A percentile compares a stretch with the other conserved stretches of the same genome.
Conservation (phyloP, 2,329 filamentous ascomycete species). For the Aspergillus pseudoglaucus region DNA sequence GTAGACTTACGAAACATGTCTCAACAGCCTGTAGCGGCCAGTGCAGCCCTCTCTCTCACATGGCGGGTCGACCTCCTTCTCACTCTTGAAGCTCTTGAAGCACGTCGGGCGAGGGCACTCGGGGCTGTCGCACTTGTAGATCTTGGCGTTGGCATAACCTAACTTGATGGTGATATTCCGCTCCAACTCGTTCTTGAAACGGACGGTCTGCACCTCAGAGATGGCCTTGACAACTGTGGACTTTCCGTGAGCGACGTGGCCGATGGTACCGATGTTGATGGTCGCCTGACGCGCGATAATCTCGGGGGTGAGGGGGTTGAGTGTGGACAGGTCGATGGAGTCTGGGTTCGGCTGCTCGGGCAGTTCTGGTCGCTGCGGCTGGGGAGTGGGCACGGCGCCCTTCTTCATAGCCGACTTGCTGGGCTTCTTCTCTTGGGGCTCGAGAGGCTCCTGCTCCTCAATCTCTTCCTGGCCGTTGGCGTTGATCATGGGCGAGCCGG, state of each 20-base stretch:
- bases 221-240: slow-evolving; percentile 99
- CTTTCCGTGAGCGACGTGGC: slow-evolving; percentile 97
- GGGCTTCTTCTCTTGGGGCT: slow-evolving; percentile 55
- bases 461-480: slow-evolving; percentile 61
- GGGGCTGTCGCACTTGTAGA: slow-evolving; percentile 94
- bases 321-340: slow-evolving; percentile 71
- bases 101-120: slow-evolving; percentile 90
- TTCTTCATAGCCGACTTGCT: slow-evolving; percentile 86
- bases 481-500: slow-evolving; percentile 48
- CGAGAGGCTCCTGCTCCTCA: slow-evolving; percentile 65
- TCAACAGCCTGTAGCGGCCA: slow-evolving; percentile 79
- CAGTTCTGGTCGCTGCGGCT: slow-evolving; percentile 57
- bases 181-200: slow-evolving; percentile 99
- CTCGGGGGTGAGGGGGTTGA: slow-evolving; percentile 85
- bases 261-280: slow-evolving; percentile 98
- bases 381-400: slow-evolving; percentile 47
- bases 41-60: slow-evolving; percentile 89
- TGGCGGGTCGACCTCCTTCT: slow-evolving; percentile 95
- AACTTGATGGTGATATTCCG: slow-evolving; percentile 99
- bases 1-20: slow-evolving; percentile 76
- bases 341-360: slow-evolving; percentile 91
- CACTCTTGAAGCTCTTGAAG: slow-evolving; percentile 96
- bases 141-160: slow-evolving; percentile 98
- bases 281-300: slow-evolving; percentile 97
- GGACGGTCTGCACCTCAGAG: slow-evolving; percentile 95